Base-by-base conservation (phyloP, 2,329 filamentous ascomycete species). In the Cladosporium oxysporum region DNA sequence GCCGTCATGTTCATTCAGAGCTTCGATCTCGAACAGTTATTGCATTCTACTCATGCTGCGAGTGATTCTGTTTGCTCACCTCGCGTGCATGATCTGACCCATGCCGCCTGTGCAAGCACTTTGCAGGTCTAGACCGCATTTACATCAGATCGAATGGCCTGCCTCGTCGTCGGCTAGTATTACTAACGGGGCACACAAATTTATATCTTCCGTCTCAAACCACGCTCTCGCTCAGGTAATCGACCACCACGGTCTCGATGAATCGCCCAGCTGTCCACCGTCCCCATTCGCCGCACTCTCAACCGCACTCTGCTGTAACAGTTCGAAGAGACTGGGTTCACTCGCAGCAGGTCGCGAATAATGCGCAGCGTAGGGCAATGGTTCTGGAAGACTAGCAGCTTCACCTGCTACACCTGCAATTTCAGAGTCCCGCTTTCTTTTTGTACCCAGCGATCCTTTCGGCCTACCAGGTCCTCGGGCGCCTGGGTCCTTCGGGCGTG, bases 281-380 rank as follows among this genome's bases (percentile, higher is more conserved):
- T 52, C 44, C 16, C 23, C 57, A 23, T 59, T 60, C 23, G 61
- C 61, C 35, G 50, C 61, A 12, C 29, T 57, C 49, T 65, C 55
- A 7, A 44, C 33, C 21, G 63, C 63, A 31, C 55, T 65, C 44
- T 65, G 55, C 47, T 60, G 55, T 44, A 65, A 23, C 33, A 65
- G 18, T n/a, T 65, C 57, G 31, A 65, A 65, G 7, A 65, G 23
- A 53, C 63, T 65, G n/a, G 47, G 55, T 33, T 59, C 63, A 5
- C 47, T 37, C 16, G 18, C 28, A 28, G 33, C 58, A 35, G 31
- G 29, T 26, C 21, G 44, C 12, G 23, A 2, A 28, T n/a, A 28
- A 28, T 12, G 55, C 11, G 28, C 7, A 5, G 21, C 16, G 11
- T 6, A 28, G 6, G 35, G 18, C 37, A 59, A 21, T 3, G 55